These are phyloP conservation scores for Suillus discolor DNA, from an alignment of 768 basidiomycete genomes.

Conservation along the genomic window DNA sequence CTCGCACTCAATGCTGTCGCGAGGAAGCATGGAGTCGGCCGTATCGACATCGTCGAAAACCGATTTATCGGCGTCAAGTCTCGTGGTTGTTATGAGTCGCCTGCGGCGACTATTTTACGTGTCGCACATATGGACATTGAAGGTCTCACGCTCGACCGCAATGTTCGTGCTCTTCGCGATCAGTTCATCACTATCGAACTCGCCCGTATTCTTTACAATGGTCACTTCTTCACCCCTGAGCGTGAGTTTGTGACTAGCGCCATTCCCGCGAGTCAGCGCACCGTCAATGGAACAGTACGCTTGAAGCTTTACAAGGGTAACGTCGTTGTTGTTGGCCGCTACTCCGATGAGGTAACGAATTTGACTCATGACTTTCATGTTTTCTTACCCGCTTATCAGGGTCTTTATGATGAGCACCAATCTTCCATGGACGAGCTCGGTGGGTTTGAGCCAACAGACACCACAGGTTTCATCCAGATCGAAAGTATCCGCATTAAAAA, in stretches of 20 bases:
- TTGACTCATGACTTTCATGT: constrained; percentile 1
- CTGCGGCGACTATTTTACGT: constrained; percentile 94
- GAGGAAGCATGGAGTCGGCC: constrained; percentile 92
- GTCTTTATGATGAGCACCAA: constrained; percentile 92
- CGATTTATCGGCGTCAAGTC: constrained; percentile 99
- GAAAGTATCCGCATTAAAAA: constrained; percentile 98
- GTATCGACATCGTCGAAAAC: constrained; percentile 99
- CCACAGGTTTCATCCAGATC: constrained; percentile 84
- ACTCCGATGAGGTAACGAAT: constrained; percentile 73
- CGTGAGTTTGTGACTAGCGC: constrained; percentile 91
- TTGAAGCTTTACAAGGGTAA: constrained; percentile 97
- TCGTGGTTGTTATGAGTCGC: constrained; percentile 99
- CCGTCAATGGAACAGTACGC: constrained; percentile 91
- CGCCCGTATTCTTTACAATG: constrained; percentile 93
- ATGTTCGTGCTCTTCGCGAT: constrained; percentile 92
- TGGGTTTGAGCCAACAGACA: constrained; percentile 96
- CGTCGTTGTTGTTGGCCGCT: constrained; percentile 89
- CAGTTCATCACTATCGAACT: constrained; percentile 93
- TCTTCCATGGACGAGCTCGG: constrained; percentile 99
- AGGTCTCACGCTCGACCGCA: constrained; percentile 96
- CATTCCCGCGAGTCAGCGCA: constrained; percentile 93
- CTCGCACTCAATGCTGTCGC: constrained; percentile 87
- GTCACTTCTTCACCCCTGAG: constrained; percentile 99
- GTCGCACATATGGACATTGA: constrained; percentile 96
- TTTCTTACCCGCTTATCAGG: constrained; percentile 42